Conservation (phyloP, 306 rosid genomes). For the Begonia peltatifolia region DNA sequence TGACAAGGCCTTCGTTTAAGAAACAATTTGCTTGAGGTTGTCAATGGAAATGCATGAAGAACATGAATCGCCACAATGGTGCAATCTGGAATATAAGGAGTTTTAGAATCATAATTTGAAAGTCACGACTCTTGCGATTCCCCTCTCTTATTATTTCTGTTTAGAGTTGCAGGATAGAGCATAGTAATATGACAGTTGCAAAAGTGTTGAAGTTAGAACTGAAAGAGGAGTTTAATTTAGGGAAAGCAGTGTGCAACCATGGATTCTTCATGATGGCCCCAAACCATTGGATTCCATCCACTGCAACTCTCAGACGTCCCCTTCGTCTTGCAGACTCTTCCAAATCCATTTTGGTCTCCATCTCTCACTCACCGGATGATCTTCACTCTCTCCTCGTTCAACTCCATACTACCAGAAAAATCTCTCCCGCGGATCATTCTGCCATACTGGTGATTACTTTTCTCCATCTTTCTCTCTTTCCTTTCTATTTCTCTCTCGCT, state of each 20-base stretch:
- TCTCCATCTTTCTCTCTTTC: neutral
- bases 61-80: too few relatives aligned
- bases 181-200: too few relatives aligned
- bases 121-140: too few relatives aligned
- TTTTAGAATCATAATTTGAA: too few relatives aligned
- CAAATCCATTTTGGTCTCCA: slow-evolving; percentile 10
- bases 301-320: slow-evolving; percentile 21
- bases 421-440: slow-evolving; percentile 3
- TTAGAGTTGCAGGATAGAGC: too few relatives aligned
- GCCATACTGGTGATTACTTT: slow-evolving; percentile 6
- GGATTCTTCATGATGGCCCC: slow-evolving; percentile 39
- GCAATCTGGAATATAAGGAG: too few relatives aligned
- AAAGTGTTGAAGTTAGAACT: neutral
- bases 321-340: slow-evolving; percentile 14
- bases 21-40: too few relatives aligned
- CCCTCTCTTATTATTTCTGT: too few relatives aligned
- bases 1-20: too few relatives aligned
- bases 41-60: too few relatives aligned
- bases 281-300: slow-evolving; percentile 23
- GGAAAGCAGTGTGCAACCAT: slow-evolving; percentile 28
- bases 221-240: slow-evolving; percentile 8
- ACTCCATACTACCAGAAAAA: neutral
- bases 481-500: too few relatives aligned
- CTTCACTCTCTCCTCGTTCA: slow-evolving; percentile 3
- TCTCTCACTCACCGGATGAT: slow-evolving; percentile 1